Base-by-base conservation (phyloP, 2,329 filamentous ascomycete species). In the Dichotomopilus funicola region DNA sequence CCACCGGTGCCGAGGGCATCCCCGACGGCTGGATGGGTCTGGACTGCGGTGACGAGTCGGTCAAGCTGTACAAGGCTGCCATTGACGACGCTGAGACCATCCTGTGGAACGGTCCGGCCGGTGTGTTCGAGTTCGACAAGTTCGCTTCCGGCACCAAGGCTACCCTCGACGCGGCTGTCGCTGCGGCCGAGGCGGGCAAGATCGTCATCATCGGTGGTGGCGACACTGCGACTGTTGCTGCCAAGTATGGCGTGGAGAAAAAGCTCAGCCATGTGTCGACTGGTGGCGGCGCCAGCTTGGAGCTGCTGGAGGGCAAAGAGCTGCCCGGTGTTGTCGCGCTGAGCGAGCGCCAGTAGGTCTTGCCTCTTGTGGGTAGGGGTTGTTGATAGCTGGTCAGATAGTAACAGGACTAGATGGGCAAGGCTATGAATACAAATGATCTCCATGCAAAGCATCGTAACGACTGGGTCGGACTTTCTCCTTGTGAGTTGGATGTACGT, bases 221-320 rank as follows among this genome's bases (percentile, higher is more conserved):
- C 75, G 94, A 99, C 75, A 99, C 94, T 51, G 94, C 94, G 50
- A 99, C 94, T 58, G 94, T 97, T 48, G 94, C 94, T 53, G 92
- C 91, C 73, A 96, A 99, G 81, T 99, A 96, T 73, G 86, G 86
- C 54, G 92, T 89, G 61, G 94, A 99, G 81, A 85, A 89, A 75
- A 95, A 97, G 85, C 82, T 97, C 70, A 96, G 91, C 79, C 94
- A 99, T 78, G 94, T 99, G 61, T 96, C 91, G 50, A 99, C 94
- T 36, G 94, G 94, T 65, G 94, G 94, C 69, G 94, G 94, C 76
- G 94, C 94, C 64, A 92, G 87, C 66, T 80, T 99, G 69, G 94
- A 99, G 81, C 79, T 99, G 67, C 85, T 99, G 61, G 94, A 99
- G 83, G 94, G 94, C 75, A 99, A 99, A 83, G 92, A 90, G 63